These are phyloP conservation scores for Fusarium tanahbumbuense DNA, from an alignment of 2,329 filamentous ascomycete species.

Conservation along the genomic window DNA sequence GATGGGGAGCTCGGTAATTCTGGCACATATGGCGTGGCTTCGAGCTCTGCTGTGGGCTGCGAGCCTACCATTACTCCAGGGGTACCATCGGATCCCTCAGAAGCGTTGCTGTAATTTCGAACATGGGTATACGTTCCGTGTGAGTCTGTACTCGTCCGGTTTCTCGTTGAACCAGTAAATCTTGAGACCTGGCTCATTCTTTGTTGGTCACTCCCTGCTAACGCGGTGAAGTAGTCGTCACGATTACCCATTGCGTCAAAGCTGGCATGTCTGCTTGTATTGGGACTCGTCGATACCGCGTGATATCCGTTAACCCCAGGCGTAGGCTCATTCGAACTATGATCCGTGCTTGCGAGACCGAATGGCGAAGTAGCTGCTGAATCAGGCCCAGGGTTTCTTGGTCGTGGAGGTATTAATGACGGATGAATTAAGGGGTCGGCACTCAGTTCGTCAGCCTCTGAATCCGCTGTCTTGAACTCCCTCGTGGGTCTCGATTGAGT, in stretches of 20 bases:
- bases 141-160: constrained; percentile 54
- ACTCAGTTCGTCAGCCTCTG: constrained; percentile 58
- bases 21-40: constrained; percentile 49
- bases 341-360: constrained; percentile 36
- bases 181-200: constrained; percentile 38
- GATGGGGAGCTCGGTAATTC: constrained; percentile 53
- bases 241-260: constrained; percentile 44
- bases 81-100: constrained; percentile 54
- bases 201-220: constrained; percentile 9
- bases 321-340: constrained; percentile 47
- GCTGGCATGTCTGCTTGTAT: constrained; percentile 46
- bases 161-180: constrained; percentile 39
- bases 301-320: constrained; percentile 45
- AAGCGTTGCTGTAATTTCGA: constrained; percentile 58
- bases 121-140: constrained; percentile 52
- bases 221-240: constrained; percentile 48
- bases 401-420: constrained; percentile 49
- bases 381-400: constrained; percentile 41
- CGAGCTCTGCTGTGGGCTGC: constrained; percentile 51
- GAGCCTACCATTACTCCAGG: constrained; percentile 41
- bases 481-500: constrained; percentile 51
- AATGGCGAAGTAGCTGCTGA: constrained; percentile 36
- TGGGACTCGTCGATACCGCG: constrained; percentile 37
- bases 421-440: constrained; percentile 58
- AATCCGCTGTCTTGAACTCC: constrained; percentile 55